Percentiles rank a stretch among this genome's conserved stretches.
Conservation (phyloP, 2,329 filamentous ascomycete genomes). For the Acrodontium crateriforme region DNA sequence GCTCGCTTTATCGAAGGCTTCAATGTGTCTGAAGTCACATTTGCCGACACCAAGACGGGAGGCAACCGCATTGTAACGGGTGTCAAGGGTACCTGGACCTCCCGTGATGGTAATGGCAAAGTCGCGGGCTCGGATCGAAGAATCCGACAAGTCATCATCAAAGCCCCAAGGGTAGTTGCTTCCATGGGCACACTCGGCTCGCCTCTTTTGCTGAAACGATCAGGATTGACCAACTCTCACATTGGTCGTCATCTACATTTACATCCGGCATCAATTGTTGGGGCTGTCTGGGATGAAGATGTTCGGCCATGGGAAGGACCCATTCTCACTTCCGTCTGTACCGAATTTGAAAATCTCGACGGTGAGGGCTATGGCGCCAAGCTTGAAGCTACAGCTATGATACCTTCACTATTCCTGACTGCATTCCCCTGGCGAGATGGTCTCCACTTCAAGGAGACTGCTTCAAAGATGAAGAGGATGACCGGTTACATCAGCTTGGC, state of each 20-base stretch:
- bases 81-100: conserved; percentile 61
- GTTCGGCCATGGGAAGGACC: conserved; percentile 51
- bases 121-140: conserved; percentile 39
- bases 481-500: conserved; percentile 59
- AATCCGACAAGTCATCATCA: conserved; percentile 53
- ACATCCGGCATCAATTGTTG: conserved; percentile 51
- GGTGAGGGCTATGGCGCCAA: conserved; percentile 68
- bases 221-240: conserved; percentile 66
- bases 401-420: conserved; percentile 52
- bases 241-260: conserved; percentile 72
- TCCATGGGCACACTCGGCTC: conserved; percentile 63
- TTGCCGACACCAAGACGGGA: conserved; percentile 37
- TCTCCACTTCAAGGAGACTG: conserved; percentile 57
- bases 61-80: conserved; percentile 50
- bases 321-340: conserved; percentile 66
- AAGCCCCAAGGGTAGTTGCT: conserved; percentile 69
- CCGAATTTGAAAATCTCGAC: conserved; percentile 69
- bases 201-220: conserved; percentile 62
- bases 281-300: conserved; percentile 55
- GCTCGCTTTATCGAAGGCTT: conserved; percentile 78
- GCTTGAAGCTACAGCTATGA: conserved; percentile 62
- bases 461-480: conserved; percentile 54
- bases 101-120: conserved; percentile 49
- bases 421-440: conserved; percentile 54
- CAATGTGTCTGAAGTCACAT: conserved; percentile 54